Evolutionary conservation across 306 rosid genomes (phyloP), one percentile per base, ranked within the genome.

Genomic region (Astragalus membranaceus): DNA sequence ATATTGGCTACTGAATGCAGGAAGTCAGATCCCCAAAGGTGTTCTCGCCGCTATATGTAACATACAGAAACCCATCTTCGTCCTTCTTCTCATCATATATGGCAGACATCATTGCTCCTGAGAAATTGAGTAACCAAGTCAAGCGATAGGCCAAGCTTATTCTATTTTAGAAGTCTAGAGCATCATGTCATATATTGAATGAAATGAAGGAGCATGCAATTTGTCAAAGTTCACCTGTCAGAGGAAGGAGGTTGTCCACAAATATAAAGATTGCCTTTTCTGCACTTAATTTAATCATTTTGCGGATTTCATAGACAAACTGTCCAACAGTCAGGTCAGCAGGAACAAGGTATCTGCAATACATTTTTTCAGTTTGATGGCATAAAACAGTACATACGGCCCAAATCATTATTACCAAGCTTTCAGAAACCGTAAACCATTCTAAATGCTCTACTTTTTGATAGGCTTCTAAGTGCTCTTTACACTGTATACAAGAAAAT

Each of bases 231-330:
- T 70, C 79, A 90, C 97, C 97, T 15, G 95, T 88, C 7, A 95
- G 97, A 14, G 97, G 97, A 80, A 90, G 97, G 50, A 88, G 90
- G 59, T 86, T 88, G 81, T 91, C 97, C 37, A 90, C 96, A 48
- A 90, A 90, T 68, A 90, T 90, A 80, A 88, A 90, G 76, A 90
- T 90, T 44, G 97, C 97, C 82, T 88, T 91, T 64, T 91, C 95
- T 29, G 97, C 95, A 56, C 97, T 88, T 67, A 88, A 72, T 67
- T 91, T 86, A 53, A 91, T 88, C 83, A 95, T 84, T 83, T 88
- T 91, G 72, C 97, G 92, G 80, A 90, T 90, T 16, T 86, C 95
- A 74, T 90, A 90, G 67, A 90, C 97, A 59, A 90, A 88, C 62
- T 88, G 97, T 39, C 95, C 97, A 41, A 90, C 95, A 2, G 95